Evolutionary conservation across 2,329 filamentous ascomycete genomes (phyloP).

Genomic region (Alternaria panax): DNA sequence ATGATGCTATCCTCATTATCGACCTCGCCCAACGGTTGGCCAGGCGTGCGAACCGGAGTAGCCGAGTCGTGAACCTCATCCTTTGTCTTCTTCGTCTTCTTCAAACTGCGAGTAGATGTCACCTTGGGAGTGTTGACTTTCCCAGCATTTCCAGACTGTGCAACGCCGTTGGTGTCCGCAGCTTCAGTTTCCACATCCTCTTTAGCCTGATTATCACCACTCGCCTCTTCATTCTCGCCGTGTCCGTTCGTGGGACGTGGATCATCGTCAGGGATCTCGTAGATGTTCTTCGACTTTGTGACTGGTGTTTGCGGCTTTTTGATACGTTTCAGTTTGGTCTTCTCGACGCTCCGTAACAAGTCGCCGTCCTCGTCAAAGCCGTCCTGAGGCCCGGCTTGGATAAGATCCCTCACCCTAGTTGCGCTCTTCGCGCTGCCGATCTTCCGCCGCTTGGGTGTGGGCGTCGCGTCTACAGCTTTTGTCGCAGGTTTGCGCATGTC

Average conservation of each 20-base stretch:
- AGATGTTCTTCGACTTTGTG: not conserved
- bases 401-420: conserved; percentile 8
- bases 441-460: conserved; percentile 6
- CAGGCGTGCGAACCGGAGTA: conserved; percentile 5
- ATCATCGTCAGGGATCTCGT: conserved; percentile 10
- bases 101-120: not conserved
- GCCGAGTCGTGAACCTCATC: not conserved
- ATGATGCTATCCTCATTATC: not conserved
- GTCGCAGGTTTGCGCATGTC: not conserved
- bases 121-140: not conserved
- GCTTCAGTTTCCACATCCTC: not conserved
- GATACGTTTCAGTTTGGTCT: conserved; percentile 9
- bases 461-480: not conserved
- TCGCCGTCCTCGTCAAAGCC: not conserved
- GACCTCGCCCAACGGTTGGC: not conserved
- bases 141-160: not conserved
- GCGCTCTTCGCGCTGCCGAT: conserved; percentile 4
- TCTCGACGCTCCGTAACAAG: not conserved
- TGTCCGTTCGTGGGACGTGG: not conserved
- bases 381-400: not conserved
- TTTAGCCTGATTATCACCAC: not conserved
- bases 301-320: conserved; percentile 11
- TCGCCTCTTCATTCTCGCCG: not conserved
- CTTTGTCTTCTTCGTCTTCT: not conserved
- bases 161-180: not conserved